These are phyloP conservation scores for Fusarium odoratissimum DNA, from an alignment of 2,329 filamentous ascomycete genomes.

Conservation along the genomic window DNA sequence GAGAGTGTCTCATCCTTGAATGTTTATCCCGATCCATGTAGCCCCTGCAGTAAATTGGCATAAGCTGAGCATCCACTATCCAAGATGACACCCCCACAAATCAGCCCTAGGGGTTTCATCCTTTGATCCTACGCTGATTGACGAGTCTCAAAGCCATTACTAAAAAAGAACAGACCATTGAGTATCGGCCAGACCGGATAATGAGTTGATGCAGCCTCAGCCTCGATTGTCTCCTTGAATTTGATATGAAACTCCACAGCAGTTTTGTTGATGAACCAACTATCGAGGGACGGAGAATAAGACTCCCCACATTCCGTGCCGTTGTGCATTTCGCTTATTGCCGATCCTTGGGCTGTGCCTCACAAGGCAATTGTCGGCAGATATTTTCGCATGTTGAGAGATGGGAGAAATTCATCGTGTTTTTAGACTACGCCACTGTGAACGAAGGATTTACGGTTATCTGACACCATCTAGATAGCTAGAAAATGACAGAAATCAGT, in stretches of 20 bases:
- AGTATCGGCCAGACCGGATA: not conserved
- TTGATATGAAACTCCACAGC: not conserved
- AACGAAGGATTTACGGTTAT: not conserved
- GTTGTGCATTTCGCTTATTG: not conserved
- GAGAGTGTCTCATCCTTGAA: not conserved
- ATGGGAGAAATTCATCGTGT: not conserved
- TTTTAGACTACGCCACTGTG: not conserved
- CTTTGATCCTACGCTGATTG: not conserved
- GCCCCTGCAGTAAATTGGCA: slow-evolving; percentile 17
- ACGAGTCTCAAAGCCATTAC: not conserved
- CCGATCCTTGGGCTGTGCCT: not conserved
- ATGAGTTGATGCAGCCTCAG: not conserved
- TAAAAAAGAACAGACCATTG: not conserved
- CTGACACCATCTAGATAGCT: not conserved
- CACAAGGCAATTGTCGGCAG: not conserved
- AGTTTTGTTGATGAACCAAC: too few relatives aligned
- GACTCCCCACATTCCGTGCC: not conserved
- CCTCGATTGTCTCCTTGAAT: too few relatives aligned
- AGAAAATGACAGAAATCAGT: too few relatives aligned
- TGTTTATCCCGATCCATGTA: not conserved
- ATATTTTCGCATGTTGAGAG: not conserved
- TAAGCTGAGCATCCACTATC: slow-evolving; percentile 2
- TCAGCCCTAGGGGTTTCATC: not conserved
- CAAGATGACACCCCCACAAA: not conserved
- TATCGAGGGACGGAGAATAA: not conserved